Conservation (phyloP, 192 early-diverging fungal species). For the Backusella liffmaniae region DNA sequence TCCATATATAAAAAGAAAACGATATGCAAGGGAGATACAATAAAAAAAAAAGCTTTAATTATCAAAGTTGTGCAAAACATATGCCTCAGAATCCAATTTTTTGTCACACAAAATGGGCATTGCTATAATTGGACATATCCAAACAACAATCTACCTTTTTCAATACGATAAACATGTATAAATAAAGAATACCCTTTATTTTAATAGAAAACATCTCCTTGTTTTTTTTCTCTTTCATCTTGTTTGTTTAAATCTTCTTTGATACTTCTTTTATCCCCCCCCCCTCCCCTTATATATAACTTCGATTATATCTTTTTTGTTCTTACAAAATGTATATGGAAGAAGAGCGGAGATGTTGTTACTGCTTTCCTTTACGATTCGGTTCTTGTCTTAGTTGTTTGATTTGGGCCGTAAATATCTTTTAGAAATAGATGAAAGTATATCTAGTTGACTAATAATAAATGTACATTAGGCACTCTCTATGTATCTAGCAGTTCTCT, state of each 20-base stretch:
- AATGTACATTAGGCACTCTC: constrained; percentile 16
- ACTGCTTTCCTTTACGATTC: background rate
- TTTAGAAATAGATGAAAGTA: background rate
- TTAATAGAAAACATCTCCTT: background rate
- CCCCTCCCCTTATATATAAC: background rate
- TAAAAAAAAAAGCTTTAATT: background rate
- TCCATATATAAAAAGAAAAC: background rate
- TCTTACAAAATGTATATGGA: constrained; percentile 1
- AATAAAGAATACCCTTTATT: background rate
- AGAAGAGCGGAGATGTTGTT: background rate
- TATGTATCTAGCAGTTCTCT: constrained; percentile 33
- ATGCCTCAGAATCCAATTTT: background rate
- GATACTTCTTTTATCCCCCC: background rate
- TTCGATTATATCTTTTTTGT: background rate
- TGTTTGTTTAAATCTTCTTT: background rate
- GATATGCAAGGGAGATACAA: background rate
- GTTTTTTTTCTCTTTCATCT: background rate
- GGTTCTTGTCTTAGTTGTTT: background rate
- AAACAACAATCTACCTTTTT: constrained; percentile 6
- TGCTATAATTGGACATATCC: background rate
- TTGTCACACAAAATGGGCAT: background rate
- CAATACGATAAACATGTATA: constrained; percentile 5
- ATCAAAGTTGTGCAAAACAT: background rate
- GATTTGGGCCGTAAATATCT: background rate
- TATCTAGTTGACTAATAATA: background rate